Base-by-base conservation (phyloP, 2,329 filamentous ascomycete genomes). In the Pseudocercospora cruenta region DNA sequence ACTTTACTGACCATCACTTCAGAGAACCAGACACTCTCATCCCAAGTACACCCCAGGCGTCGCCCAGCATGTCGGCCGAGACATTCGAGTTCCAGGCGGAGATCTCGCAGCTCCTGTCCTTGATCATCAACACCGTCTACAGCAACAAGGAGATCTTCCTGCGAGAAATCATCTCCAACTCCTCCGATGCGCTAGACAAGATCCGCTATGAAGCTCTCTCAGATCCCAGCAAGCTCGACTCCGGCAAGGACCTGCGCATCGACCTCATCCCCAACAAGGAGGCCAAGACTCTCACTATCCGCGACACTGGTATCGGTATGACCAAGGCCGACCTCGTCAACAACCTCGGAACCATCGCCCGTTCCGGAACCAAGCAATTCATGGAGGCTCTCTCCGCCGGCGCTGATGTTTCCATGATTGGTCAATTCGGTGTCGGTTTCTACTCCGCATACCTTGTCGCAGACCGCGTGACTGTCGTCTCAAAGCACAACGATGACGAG, bases 41-140 rank as follows among this genome's bases (percentile, higher is more conserved):
- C 57, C 51, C 54, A 43, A 43, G 39, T 16, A 28, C 39, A 57
- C 59, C 33, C 28, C 62, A 64, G 47, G 49, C 64, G 70, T 55
- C 67, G 73, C 73, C 74, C 73, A 91, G 81, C 82, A 97, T 96
- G 92, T 84, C 93, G 83, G 77, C 81, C 74, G 94, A 98, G 87
- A 97, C 94, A 76, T 99, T 99, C 86, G 94, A 98, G 91, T 99
- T 98, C 88, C 95, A 99, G 91, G 95, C 95, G 91, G 95, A 99
- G 92, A 99, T 99, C 82, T 98, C 94, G 91, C 95, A 99, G 92
- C 92, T 99, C 74, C 91, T 99, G 81, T 93, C 91, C 76, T 92
- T 99, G 82, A 99, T 99, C 85, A 99, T 99, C 89, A 99, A 99
- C 92, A 98, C 95, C 74, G 95, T 99, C 86, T 99, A 98, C 89